Evolutionary conservation across 768 basidiomycete species (phyloP).

Genomic region (Boletus rufocinnamomeus): DNA sequence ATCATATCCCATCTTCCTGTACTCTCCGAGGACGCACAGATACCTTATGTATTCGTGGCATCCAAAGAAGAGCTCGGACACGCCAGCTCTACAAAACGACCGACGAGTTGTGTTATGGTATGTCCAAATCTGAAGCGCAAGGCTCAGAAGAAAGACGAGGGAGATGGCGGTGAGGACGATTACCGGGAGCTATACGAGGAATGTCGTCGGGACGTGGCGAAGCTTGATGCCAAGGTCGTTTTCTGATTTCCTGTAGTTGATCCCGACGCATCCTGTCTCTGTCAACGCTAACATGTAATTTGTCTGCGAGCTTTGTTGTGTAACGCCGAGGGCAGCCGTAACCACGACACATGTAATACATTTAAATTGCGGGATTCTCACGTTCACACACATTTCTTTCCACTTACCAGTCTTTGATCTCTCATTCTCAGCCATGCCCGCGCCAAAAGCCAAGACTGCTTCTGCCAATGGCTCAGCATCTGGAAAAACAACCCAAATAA

Average conservation of each 20-base stretch:
- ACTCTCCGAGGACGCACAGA: slow-evolving; percentile 88
- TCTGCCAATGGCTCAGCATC: slow-evolving; percentile 50
- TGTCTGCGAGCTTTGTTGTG: not conserved
- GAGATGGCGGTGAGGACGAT: slow-evolving; percentile 76
- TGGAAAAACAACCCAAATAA: slow-evolving; percentile 17
- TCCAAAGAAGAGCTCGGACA: slow-evolving; percentile 96
- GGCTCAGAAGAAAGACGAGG: slow-evolving; percentile 57
- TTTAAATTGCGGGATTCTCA: slow-evolving; percentile 17
- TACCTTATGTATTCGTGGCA: slow-evolving; percentile 86
- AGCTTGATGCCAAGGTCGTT: slow-evolving; percentile 68
- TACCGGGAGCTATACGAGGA: slow-evolving; percentile 87
- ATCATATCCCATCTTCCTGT: slow-evolving; percentile 97
- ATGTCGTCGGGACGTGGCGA: slow-evolving; percentile 81
- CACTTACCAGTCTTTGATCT: slow-evolving; percentile 30
- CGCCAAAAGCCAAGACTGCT: slow-evolving; percentile 57
- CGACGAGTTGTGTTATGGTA: slow-evolving; percentile 97
- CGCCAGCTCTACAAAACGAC: slow-evolving; percentile 95
- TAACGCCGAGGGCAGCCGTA: not conserved
- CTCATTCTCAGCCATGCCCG: slow-evolving; percentile 28
- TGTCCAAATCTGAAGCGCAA: slow-evolving; percentile 81
- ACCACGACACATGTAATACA: not conserved
- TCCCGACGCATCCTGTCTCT: not conserved
- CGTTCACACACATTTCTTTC: slow-evolving; percentile 22
- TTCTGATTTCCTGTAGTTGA: slow-evolving; percentile 43
- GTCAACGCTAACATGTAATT: not conserved